Evolutionary conservation across 1,284 basidiomycete genomes (phyloP).

Genomic region (Mycocalia duriaeana): DNA sequence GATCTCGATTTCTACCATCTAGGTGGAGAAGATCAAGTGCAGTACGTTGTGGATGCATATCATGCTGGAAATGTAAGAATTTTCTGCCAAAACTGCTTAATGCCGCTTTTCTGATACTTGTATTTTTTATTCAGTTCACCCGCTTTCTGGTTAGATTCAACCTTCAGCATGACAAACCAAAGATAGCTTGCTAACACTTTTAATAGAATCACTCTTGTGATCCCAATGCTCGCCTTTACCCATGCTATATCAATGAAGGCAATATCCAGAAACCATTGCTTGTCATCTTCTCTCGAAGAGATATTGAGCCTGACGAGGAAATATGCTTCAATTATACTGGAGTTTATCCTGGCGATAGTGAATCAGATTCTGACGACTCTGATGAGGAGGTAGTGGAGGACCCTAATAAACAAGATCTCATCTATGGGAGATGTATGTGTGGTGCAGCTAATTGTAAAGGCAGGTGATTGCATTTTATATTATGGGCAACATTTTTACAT

Average conservation of each 20-base stretch:
- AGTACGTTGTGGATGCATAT: conserved; percentile 76
- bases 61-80: conserved; percentile 79
- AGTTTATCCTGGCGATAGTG: conserved; percentile 29
- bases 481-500: too few species aligned
- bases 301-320: conserved; percentile 68
- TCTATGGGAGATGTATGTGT: conserved; percentile 50
- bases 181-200: conserved; percentile 1
- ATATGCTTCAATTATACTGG: conserved; percentile 81
- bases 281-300: conserved; percentile 63
- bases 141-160: conserved; percentile 49
- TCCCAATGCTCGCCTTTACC: conserved; percentile 73
- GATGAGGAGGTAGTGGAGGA: conserved; percentile 29
- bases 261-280: conserved; percentile 58
- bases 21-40: conserved; percentile 26
- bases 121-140: conserved; percentile 47
- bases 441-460: conserved; percentile 46
- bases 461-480: conserved; percentile 16
- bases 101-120: too few species aligned
- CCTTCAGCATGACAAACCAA: conserved; percentile 7
- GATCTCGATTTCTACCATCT: conserved; percentile 77
- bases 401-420: conserved; percentile 30
- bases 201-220: conserved; percentile 84
- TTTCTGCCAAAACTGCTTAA: too few species aligned
- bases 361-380: conserved; percentile 30
- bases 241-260: conserved; percentile 67